A percentile compares a stretch with the other conserved stretches of the same genome.
Evolutionary conservation across 768 basidiomycete genomes (phyloP).

Genomic region (Xerocomellus amylosporus): DNA sequence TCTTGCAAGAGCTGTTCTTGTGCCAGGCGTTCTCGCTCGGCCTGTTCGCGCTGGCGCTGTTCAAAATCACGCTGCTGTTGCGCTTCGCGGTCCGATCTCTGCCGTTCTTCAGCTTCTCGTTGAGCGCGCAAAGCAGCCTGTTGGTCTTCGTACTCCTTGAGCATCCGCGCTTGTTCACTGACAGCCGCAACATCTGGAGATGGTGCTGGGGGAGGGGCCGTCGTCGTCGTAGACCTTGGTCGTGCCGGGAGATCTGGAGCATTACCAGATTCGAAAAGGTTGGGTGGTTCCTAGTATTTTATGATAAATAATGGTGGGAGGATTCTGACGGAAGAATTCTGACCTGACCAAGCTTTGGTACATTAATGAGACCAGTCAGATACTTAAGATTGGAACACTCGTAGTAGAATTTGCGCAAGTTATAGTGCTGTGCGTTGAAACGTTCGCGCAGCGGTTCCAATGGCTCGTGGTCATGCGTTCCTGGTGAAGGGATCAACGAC

Average conservation of each 20-base stretch:
- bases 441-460: slow-evolving; percentile 86
- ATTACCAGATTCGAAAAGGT: slow-evolving; percentile 76
- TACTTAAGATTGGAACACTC: slow-evolving; percentile 99
- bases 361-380: slow-evolving; percentile 94
- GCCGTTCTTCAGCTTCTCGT: slow-evolving; percentile 79
- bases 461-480: slow-evolving; percentile 85
- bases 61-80: slow-evolving; percentile 88
- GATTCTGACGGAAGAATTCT: neutral
- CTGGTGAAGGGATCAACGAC: slow-evolving; percentile 39
- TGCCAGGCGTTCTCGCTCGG: slow-evolving; percentile 81
- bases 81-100: slow-evolving; percentile 71
- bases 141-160: slow-evolving; percentile 95
- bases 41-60: slow-evolving; percentile 81
- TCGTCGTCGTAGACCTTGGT: slow-evolving; percentile 52
- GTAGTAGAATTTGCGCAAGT: slow-evolving; percentile 96
- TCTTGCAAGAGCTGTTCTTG: slow-evolving; percentile 86
- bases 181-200: slow-evolving; percentile 68
- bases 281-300: slow-evolving; percentile 83
- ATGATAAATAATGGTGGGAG: neutral
- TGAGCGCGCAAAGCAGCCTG: slow-evolving; percentile 83
- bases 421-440: slow-evolving; percentile 88
- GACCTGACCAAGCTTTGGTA: slow-evolving; percentile 93
- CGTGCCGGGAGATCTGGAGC: slow-evolving; percentile 88
- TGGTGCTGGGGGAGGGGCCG: slow-evolving; percentile 72
- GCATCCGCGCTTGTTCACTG: slow-evolving; percentile 88